Percentiles rank a stretch among this genome's conserved stretches.
Conservation (phyloP, 306 rosid species). For the Gastrolobium bilobum region DNA sequence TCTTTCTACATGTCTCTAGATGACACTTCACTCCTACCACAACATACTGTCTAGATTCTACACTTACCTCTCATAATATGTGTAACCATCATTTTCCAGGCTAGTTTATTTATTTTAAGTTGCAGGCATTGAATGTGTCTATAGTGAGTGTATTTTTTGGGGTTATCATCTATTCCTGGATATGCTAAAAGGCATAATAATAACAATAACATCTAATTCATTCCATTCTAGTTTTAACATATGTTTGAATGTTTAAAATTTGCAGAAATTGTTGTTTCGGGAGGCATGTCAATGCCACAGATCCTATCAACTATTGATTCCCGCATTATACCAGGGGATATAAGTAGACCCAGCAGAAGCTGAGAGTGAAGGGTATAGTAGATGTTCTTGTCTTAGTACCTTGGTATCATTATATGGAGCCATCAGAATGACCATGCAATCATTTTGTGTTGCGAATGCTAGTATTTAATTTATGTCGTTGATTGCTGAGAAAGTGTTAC, state of each 20-base stretch:
- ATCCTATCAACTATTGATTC: slow-evolving; percentile 71
- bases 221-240: neutral
- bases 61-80: neutral
- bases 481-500: slow-evolving; percentile 24
- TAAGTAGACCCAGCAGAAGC: slow-evolving; percentile 63
- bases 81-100: neutral
- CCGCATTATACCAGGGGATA: slow-evolving; percentile 56
- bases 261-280: slow-evolving; percentile 94
- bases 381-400: slow-evolving; percentile 42
- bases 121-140: neutral
- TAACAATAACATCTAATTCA: neutral
- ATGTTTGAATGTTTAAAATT: slow-evolving; percentile 33
- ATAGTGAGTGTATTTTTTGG: neutral
- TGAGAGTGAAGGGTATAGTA: slow-evolving; percentile 56
- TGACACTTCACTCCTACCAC: slow-evolving; percentile 2
- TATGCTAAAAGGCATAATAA: neutral
- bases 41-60: neutral
- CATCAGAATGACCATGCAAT: slow-evolving; percentile 47
- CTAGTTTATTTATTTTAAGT: neutral
- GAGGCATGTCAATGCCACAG: slow-evolving; percentile 98
- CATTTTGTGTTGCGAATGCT: slow-evolving; percentile 24
- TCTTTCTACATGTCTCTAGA: neutral
- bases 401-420: slow-evolving; percentile 45
- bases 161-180: neutral
- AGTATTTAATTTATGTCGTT: slow-evolving; percentile 38